Evolutionary conservation across 1,284 basidiomycete species (phyloP), one percentile per base, ranked within the genome.

Genomic region (Irpex rosettiformis): DNA sequence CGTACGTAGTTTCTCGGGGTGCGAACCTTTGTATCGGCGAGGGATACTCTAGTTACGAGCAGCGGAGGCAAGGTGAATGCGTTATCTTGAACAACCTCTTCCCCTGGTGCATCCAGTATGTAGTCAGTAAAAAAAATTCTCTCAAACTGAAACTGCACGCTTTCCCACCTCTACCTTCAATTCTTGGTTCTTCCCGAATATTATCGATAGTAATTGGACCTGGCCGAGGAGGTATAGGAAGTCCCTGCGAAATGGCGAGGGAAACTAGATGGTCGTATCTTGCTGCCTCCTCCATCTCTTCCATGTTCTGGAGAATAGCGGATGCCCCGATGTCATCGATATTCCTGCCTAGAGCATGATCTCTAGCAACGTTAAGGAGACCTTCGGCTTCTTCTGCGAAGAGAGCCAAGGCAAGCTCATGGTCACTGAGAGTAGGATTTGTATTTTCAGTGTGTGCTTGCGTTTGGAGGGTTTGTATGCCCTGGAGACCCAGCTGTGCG

Each of bases 331-430:
- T 18, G 61, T 63, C 42, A 58, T 62, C 8, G 75, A 62, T 16
- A 70, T 70, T 7, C 81, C 59, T 8, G 10, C n/a, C 48, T 6
- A 51, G 11, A 24, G 47, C 57, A 30, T 42, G 58, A 75, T 81
- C 79, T 3, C 65, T 60, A 27, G 76, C 63, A n/a, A 65, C 48
- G 0, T 61, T 65, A 7, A 81, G 65, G 25, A 75, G 64, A 2
- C 66, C 65, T 4, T 69, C 61, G 3, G 79, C 64, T 37, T 76
- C 73, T 18, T 78, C 73, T 1, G 71, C 73, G 58, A 81, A 81
- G 0, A 80, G 56, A 45, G 74, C 68, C 11, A 81, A 67, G 0
- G 84, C 84, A n/a, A 76, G 62, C 54, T 82, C 79, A 55, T 80
- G 76, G 62, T 85, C 83, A 0, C 74, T 69, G 2, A 68, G 64